phyloP scores from a whole-genome alignment of 129 eudicot genomes.

The Escallonia rubra region DNA sequence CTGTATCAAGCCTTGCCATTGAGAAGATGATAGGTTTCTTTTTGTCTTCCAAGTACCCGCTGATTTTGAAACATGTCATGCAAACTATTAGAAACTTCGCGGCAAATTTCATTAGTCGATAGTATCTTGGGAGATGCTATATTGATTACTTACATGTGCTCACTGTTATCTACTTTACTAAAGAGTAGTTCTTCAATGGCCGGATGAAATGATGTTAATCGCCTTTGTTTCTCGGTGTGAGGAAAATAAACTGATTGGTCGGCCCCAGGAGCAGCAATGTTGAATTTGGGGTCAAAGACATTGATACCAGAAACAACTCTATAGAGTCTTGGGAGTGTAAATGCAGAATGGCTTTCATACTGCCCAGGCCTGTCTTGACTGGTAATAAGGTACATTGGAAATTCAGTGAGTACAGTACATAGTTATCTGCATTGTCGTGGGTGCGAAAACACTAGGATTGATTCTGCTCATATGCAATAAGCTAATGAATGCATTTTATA shows the following conservation, averaged over 20 bases:
- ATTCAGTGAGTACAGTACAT: too few relatives aligned
- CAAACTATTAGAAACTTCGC: too few relatives aligned
- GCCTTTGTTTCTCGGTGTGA: constrained; percentile 57
- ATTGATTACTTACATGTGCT: constrained; percentile 66
- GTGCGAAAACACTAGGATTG: too few relatives aligned
- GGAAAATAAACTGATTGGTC: constrained; percentile 96
- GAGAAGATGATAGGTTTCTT: constrained; percentile 86
- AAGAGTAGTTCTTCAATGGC: constrained; percentile 83
- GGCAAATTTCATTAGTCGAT: too few relatives aligned
- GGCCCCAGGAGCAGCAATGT: constrained; percentile 96
- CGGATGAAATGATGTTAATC: constrained; percentile 63
- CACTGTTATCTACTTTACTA: constrained; percentile 61
- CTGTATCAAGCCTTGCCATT: constrained; percentile 94
- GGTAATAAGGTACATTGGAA: constrained; percentile 23
- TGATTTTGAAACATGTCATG: constrained; percentile 16
- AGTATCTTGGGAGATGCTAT: too few relatives aligned
- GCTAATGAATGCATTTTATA: too few relatives aligned
- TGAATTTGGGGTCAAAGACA: constrained; percentile 94
- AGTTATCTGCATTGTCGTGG: too few relatives aligned
- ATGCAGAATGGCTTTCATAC: constrained; percentile 86
- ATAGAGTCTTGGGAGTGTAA: constrained; percentile 81
- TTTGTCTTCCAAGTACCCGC: constrained; percentile 81
- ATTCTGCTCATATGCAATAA: too few relatives aligned
- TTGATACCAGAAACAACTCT: constrained; percentile 90
- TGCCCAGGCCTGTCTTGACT: constrained; percentile 99